Evolutionary conservation across 148 eudicot species (phyloP).

Genomic region (Rhododendron ferrugineum): DNA sequence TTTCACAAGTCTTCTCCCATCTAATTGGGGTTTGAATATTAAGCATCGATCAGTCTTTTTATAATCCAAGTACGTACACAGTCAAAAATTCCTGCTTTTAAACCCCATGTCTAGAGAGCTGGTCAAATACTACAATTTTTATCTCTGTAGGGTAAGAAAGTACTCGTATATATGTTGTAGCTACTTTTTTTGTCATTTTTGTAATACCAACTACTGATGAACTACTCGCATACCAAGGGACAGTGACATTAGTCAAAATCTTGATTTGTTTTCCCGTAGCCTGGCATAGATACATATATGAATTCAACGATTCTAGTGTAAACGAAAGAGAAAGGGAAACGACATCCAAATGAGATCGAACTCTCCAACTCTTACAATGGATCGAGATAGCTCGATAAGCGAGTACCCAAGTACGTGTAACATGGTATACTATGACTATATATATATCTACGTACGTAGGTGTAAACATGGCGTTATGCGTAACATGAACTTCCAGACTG

Average conservation of each 20-base stretch:
- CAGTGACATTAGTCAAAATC: not conserved
- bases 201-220: not conserved
- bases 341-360: too few relatives aligned
- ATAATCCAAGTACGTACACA: not conserved
- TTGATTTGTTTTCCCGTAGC: not conserved
- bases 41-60: too few relatives aligned
- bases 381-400: too few relatives aligned
- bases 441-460: too few relatives aligned
- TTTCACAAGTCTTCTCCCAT: slow-evolving; percentile 3
- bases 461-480: too few relatives aligned
- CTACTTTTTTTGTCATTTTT: not conserved
- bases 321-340: too few relatives aligned
- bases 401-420: not conserved
- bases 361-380: too few relatives aligned
- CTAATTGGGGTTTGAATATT: not conserved
- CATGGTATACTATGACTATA: too few relatives aligned
- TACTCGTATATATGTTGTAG: too few relatives aligned
- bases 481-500: too few relatives aligned
- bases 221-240: not conserved
- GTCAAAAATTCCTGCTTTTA: not conserved
- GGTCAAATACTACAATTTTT: not conserved
- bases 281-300: not conserved
- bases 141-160: not conserved
- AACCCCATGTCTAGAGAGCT: not conserved
- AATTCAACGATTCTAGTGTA: too few relatives aligned